These are phyloP conservation scores for Hypholoma sublateritium DNA, from an alignment of 768 basidiomycete genomes.

Conservation along the genomic window DNA sequence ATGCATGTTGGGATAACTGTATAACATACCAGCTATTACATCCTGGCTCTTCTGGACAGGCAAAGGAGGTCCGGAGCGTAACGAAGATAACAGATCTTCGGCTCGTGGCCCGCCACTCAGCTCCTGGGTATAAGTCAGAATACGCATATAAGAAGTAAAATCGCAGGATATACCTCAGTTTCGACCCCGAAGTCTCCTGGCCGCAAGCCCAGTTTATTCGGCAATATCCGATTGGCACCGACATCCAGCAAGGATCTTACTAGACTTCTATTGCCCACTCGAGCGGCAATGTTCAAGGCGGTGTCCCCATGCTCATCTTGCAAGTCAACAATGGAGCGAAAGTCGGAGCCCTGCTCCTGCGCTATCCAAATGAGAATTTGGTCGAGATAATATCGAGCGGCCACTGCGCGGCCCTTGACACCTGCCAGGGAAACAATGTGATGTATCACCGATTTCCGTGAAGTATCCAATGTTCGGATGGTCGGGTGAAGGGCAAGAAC, in stretches of 20 bases:
- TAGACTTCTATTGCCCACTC: slow-evolving; percentile 87
- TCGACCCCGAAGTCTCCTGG: slow-evolving; percentile 96
- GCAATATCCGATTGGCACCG: slow-evolving; percentile 84
- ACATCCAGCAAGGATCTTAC: slow-evolving; percentile 88
- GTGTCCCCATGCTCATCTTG: slow-evolving; percentile 97
- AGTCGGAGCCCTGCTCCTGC: slow-evolving; percentile 72
- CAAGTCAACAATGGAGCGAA: slow-evolving; percentile 80
- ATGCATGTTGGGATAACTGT: background rate
- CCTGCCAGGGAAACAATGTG: slow-evolving; percentile 91
- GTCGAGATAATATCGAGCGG: slow-evolving; percentile 90
- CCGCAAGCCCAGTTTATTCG: slow-evolving; percentile 91
- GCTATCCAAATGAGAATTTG: slow-evolving; percentile 87
- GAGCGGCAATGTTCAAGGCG: slow-evolving; percentile 90
- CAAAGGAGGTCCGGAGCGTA: slow-evolving; percentile 70
- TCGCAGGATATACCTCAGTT: slow-evolving; percentile 60
- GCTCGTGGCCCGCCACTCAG: slow-evolving; percentile 66
- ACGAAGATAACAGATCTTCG: slow-evolving; percentile 76
- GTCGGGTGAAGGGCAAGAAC: slow-evolving; percentile 66
- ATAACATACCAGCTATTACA: slow-evolving; percentile 66
- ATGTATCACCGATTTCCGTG: slow-evolving; percentile 84
- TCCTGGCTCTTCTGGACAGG: slow-evolving; percentile 90
- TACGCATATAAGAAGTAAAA: background rate
- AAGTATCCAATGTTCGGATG: slow-evolving; percentile 86
- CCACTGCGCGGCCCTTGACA: slow-evolving; percentile 80
- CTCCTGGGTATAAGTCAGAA: slow-evolving; percentile 43